Conservation (phyloP, 73 alveolate species). For the Diophrys sp. region DNA sequence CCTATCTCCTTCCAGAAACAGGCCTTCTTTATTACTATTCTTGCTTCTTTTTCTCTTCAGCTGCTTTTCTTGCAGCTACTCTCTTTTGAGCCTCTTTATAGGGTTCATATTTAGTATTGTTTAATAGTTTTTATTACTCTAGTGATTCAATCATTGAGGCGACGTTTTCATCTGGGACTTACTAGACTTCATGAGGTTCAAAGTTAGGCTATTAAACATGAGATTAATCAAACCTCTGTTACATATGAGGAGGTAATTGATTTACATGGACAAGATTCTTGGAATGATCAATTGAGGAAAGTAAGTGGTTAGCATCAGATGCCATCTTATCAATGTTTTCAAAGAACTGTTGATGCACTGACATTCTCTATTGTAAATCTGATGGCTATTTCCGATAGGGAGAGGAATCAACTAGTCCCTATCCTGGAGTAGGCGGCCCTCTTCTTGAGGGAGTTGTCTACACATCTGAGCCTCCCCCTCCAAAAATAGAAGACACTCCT, state of each 20-base stretch:
- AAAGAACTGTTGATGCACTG: background rate
- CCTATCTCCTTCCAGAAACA: too few species aligned
- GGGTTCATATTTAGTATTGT: background rate
- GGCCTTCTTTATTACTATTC: too few species aligned
- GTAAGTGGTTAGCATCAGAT: background rate
- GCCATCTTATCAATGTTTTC: background rate
- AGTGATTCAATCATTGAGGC: background rate
- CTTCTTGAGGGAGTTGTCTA: too few species aligned
- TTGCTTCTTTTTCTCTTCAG: background rate
- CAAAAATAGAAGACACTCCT: background rate
- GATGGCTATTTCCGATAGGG: slow-evolving; percentile 2
- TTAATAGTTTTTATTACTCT: background rate
- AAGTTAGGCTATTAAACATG: background rate
- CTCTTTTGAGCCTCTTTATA: background rate
- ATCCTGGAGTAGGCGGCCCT: too few species aligned
- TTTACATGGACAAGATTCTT: background rate
- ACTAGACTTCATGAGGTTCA: background rate
- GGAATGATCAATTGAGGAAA: background rate
- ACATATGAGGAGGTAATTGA: background rate
- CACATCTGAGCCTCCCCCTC: too few species aligned
- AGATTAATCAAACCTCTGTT: background rate
- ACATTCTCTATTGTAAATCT: background rate
- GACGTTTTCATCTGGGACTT: background rate
- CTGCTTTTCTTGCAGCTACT: background rate
- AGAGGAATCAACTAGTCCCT: too few species aligned